Base-by-base conservation (phyloP, 345 rosid species). In the Psidium guajava region DNA sequence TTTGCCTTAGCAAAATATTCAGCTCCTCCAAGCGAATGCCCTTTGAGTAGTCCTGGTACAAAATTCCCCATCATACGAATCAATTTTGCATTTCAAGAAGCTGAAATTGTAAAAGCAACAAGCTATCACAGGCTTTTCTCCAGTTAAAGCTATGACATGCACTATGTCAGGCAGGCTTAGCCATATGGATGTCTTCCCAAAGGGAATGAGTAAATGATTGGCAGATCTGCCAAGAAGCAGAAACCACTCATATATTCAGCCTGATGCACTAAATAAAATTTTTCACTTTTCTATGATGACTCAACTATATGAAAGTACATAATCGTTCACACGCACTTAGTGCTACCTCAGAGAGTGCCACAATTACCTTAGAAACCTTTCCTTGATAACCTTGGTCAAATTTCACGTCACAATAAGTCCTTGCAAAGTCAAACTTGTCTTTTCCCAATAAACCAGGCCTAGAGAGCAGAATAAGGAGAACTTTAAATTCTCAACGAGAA, bases 401-500 rank as follows among this genome's bases (percentile, higher is more conserved):
- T 90, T 87, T 94, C 82, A 94, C 92, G 53, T 89, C 95, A 85
- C 98, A 95, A 86, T 97, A 97, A 84, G 95, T 94, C 90, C 92
- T 94, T 52, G 96, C 98, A 88, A 97, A 97, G 85, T 95, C 96
- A 91, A 92, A 93, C 90, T 97, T 97, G 89, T 87, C 87, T 88
- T 92, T 94, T 87, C 99, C 99, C 90, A 97, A 90, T 91, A 97
- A 90, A 83, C 98, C 95, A 91, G 99, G 99, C 99, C 99, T 97
- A 86, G 86, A 89, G 47, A 51, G 77, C 47, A 89, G 61, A 51
- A 82, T 58, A 51, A 56, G 57, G 54, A 64, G 61, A 84, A 81
- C 47, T 69, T 54, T 81, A 15, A 9, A 85, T 80, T 84, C 86
- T 69, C 56, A 88, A 82, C 85, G 59, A 86, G 73, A 83, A 85